Percentiles rank a stretch among this genome's conserved stretches.
Evolutionary conservation across 768 basidiomycete species (phyloP).

Genomic region (Tulasnella sp.): DNA sequence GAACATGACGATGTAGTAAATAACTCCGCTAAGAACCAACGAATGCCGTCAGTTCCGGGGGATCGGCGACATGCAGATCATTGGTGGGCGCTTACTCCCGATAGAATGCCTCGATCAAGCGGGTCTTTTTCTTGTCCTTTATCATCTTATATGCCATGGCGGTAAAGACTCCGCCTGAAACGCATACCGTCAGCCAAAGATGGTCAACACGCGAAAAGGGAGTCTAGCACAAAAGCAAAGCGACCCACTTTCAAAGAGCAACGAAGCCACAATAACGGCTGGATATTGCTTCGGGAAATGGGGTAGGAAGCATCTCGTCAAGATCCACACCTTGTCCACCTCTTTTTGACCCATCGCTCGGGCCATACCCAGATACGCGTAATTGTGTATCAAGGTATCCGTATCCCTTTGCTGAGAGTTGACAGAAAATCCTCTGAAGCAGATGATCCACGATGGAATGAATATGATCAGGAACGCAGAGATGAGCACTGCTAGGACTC

Average conservation of each 20-base stretch:
- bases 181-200: background rate
- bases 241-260: background rate
- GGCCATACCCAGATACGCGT: background rate
- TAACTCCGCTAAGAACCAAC: background rate
- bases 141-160: background rate
- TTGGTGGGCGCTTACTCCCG: background rate
- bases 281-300: background rate
- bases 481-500: background rate
- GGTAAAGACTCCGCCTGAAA: background rate
- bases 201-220: background rate
- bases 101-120: background rate
- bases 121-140: background rate
- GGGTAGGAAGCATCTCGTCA: background rate
- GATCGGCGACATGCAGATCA: background rate
- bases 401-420: background rate
- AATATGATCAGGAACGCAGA: background rate
- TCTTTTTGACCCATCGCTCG: background rate
- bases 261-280: background rate
- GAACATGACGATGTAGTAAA: constrained; percentile 16
- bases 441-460: background rate
- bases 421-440: background rate
- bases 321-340: background rate
- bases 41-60: background rate
- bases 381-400: background rate
- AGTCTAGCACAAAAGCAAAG: background rate